Evolutionary conservation across 2,329 filamentous ascomycete species (phyloP), one percentile per base, ranked within the genome.

Genomic region (Podosphaera xanthii): DNA sequence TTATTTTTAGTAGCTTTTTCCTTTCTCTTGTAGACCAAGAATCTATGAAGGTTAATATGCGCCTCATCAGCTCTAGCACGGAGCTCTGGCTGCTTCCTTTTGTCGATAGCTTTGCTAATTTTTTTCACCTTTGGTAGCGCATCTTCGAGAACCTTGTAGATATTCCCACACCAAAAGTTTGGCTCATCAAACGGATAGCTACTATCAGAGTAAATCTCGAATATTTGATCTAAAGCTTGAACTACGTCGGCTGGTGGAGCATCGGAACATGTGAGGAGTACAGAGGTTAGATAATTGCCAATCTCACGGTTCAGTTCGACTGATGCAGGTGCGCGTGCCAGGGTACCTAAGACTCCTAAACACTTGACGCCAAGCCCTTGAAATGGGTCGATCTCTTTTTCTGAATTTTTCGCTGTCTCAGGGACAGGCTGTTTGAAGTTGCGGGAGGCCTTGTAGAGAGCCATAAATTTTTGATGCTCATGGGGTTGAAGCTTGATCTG

Each of bases 181-280:
- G 77, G 74, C 60, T 71, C 72, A 66, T 85, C 82, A 66, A 77
- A 82, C 9, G 74, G 71, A 59, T 72, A 74, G 10, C 72, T 73
- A 67, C 81, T 79, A 66, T 85, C 79, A 34, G 75, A 77, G 69
- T 85, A 86, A 6, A 86, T 75, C 64, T 85, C 82, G 63, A 83
- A 83, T 22, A 86, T 62, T 68, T 83, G 80, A 69, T 84, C 80
- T 50, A 85, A 70, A 14, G 80, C 78, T 70, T 85, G 82, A 38
- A 85, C 75, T 4, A 74, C 73, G 53, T 83, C 79, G 1, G 80
- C 81, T 1, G 75, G 69, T 1, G 78, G 73, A 0, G 76, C 77
- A 52, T 75, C 71, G 4, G 80, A 77, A 22, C 78, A 8, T 7
- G 42, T 36, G n/a, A 8, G 9, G 38, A 83, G 69, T 4, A 81